These are phyloP conservation scores for Cicer judaicum DNA, from an alignment of 306 rosid genomes.

Conservation along the genomic window DNA sequence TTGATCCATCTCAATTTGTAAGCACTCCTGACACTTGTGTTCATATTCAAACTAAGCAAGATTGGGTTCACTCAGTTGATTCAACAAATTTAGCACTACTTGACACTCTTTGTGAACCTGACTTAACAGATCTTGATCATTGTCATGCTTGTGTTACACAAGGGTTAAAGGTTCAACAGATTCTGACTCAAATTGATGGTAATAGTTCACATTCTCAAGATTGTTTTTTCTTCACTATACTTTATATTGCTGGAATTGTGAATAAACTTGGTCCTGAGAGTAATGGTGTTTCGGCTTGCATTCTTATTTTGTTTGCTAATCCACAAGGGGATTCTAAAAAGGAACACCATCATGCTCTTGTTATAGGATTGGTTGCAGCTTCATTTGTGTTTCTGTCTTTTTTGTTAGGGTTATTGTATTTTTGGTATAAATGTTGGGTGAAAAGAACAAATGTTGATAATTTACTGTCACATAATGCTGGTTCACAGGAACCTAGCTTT, in stretches of 20 bases:
- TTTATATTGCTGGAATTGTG: conserved; percentile 82
- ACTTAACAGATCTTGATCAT: conserved; percentile 51
- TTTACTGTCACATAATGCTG: conserved; percentile 45
- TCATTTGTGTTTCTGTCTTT: conserved; percentile 53
- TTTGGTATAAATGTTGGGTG: conserved; percentile 61
- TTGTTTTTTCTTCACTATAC: conserved; percentile 66
- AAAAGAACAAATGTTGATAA: conserved; percentile 35
- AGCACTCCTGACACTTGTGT: conserved; percentile 60
- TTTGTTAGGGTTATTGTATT: conserved; percentile 62
- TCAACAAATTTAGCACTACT: conserved; percentile 40
- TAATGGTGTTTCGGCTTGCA: conserved; percentile 56
- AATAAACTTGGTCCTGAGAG: conserved; percentile 78
- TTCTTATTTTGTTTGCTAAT: conserved; percentile 51
- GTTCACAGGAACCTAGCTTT: conserved; percentile 56
- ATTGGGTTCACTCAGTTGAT: conserved; percentile 68
- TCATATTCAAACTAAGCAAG: conserved; percentile 51
- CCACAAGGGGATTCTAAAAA: conserved; percentile 38
- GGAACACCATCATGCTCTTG: conserved; percentile 54
- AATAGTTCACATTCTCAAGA: conserved; percentile 63
- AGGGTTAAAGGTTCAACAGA: conserved; percentile 49
- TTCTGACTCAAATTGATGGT: conserved; percentile 57
- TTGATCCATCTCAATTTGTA: conserved; percentile 73
- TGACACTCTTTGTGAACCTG: conserved; percentile 59
- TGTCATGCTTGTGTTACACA: conserved; percentile 63
- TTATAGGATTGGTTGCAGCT: conserved; percentile 62